Conservation (phyloP, 164 flowering plant genomes). For the Chloranthus sessilifolius region DNA sequence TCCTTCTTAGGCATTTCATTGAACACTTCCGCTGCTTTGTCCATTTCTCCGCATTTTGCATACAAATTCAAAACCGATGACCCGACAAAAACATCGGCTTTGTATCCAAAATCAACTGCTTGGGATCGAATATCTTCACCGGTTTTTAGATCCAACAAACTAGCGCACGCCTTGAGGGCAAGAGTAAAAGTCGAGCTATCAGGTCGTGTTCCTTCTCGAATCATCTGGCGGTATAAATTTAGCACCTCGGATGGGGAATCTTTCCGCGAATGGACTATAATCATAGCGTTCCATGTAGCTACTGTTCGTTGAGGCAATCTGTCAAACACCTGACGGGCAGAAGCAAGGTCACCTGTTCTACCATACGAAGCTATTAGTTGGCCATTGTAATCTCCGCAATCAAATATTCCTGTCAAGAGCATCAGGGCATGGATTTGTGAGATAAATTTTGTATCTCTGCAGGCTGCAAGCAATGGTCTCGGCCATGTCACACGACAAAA, state of each 20-base stretch:
- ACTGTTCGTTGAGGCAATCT: constrained; percentile 13
- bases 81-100: constrained; percentile 25
- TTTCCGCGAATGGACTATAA: constrained; percentile 16
- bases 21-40: constrained; percentile 15
- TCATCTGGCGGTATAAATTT: constrained; percentile 6
- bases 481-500: constrained; percentile 2
- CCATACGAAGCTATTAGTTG: constrained; percentile 19
- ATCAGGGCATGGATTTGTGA: constrained; percentile 22
- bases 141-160: constrained; percentile 7
- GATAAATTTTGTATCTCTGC: constrained; percentile 19
- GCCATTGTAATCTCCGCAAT: constrained; percentile 8
- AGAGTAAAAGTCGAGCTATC: constrained; percentile 24
- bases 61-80: constrained; percentile 21
- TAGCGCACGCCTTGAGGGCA: constrained; percentile 20
- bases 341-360: constrained; percentile 8
- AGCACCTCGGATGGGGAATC: constrained; percentile 11
- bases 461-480: constrained; percentile 8
- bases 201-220: constrained; percentile 9
- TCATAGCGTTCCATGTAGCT: constrained; percentile 23
- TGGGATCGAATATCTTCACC: constrained; percentile 16
- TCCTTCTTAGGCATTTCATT: constrained; percentile 18
- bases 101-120: constrained; percentile 16
- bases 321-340: constrained; percentile 24
- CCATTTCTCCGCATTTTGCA: constrained; percentile 22
- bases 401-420: constrained; percentile 17